phyloP scores from a whole-genome alignment of 163 green algal genomes.

The Chlamydomonas reinhardtii region DNA sequence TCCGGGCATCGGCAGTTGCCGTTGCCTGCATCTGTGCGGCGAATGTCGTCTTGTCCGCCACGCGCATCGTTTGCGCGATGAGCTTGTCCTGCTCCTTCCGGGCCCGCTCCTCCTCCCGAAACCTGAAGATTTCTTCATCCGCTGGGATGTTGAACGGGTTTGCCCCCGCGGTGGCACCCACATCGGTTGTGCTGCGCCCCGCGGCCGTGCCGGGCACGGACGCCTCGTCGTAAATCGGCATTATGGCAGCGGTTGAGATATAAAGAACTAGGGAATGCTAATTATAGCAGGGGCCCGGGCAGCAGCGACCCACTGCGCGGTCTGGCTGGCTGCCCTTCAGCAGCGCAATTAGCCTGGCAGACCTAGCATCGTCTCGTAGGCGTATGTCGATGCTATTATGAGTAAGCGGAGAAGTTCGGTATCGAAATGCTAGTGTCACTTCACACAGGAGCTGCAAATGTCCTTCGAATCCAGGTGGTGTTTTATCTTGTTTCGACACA shows the following conservation, averaged over 20 bases:
- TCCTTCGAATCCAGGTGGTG: too few species aligned
- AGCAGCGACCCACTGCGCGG: too few species aligned
- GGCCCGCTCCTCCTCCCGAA: constrained; percentile 62
- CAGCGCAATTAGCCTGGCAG: too few species aligned
- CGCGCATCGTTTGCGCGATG: constrained; percentile 38
- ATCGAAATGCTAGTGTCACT: too few species aligned
- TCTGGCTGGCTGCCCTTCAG: not conserved
- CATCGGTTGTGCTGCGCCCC: not conserved
- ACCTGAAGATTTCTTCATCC: constrained; percentile 78
- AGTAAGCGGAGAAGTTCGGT: not conserved
- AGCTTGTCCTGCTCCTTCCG: constrained; percentile 42
- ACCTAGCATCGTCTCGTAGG: not conserved
- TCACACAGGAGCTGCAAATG: too few species aligned
- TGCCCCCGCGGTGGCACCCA: not conserved
- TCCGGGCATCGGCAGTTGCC: constrained; percentile 52
- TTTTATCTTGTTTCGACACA: too few species aligned
- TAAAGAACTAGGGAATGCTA: not conserved
- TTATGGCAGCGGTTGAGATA: not conserved
- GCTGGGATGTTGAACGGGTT: constrained; percentile 68
- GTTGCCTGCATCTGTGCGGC: constrained; percentile 69
- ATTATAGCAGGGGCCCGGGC: not conserved
- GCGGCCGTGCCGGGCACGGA: not conserved
- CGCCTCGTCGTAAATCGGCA: constrained; percentile 33
- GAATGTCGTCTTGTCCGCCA: constrained; percentile 78
- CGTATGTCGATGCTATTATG: too few species aligned